Conservation (phyloP, 208 protist genomes). For the Porcisia hertigi region DNA sequence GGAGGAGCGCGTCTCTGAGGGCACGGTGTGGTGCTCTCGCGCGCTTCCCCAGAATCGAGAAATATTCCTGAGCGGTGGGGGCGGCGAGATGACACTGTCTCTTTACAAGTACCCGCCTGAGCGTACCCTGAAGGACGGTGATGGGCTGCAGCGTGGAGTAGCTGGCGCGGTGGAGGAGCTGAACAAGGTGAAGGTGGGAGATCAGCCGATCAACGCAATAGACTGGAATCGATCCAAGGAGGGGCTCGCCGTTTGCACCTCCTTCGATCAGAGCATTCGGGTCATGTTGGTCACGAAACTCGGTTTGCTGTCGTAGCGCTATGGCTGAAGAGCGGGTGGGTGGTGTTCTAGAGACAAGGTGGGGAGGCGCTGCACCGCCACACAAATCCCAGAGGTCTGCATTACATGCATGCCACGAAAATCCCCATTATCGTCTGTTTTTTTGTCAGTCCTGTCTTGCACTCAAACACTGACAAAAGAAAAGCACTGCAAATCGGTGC, state of each 20-base stretch:
- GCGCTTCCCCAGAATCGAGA: slow-evolving; percentile 93
- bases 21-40: slow-evolving; percentile 87
- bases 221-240: slow-evolving; percentile 87
- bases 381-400: not conserved
- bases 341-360: not conserved
- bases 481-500: too few relatives aligned
- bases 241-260: slow-evolving; percentile 79
- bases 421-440: not conserved
- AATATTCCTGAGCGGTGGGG: slow-evolving; percentile 87
- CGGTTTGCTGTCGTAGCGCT: slow-evolving; percentile 47
- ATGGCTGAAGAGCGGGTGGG: not conserved
- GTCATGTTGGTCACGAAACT: slow-evolving; percentile 87
- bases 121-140: slow-evolving; percentile 68
- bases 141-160: slow-evolving; percentile 73
- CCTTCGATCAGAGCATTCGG: slow-evolving; percentile 88
- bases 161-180: slow-evolving; percentile 74
- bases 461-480: too few relatives aligned
- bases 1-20: slow-evolving; percentile 77
- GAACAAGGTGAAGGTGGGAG: slow-evolving; percentile 83
- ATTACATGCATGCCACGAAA: not conserved
- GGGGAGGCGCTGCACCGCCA: not conserved
- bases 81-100: slow-evolving; percentile 87
- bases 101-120: slow-evolving; percentile 91
- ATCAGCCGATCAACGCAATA: slow-evolving; percentile 88
- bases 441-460: not conserved